Base-by-base conservation (phyloP, 352 stramenopile species). In the Halophytophthora polymorphica region DNA sequence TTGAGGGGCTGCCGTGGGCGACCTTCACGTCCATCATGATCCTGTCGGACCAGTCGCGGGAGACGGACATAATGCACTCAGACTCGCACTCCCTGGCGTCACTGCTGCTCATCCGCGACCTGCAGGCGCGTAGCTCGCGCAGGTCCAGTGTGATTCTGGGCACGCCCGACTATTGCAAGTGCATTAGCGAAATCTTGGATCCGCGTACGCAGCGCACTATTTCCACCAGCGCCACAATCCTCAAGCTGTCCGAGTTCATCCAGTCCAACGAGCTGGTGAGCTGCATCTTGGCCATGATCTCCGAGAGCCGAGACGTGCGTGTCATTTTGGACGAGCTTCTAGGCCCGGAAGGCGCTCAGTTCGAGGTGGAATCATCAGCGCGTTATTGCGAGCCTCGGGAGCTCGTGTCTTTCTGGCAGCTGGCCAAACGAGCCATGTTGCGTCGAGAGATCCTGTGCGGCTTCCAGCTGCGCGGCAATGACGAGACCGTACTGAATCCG, bases 181-280 rank as follows among this genome's bases (percentile, higher is more conserved):
- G 78, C 41, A 93, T 95, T 43, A 88, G 74, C 41, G 87, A 95
- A 51, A 92, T 95, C 46, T 58, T 96, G 8, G 85, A 96, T 38
- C 83, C 82, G n/a, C 63, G 85, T 2, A 96, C 86, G 22, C 85
- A 93, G 53, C 77, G 77, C 11, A 88, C 88, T 2, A 92, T 95
- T 33, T 81, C 79, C 2, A 87, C 69, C 6, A 90, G 78, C 48
- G 56, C 59, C 19, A 87, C 73, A 0, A 91, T 95, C 18, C 59
- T 88, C n/a, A 66, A 68, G 23, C 68, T 89, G 3, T 92, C 79
- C 1, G 83, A 93, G 19, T 96, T 95, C 50, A 90, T 96, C 41
- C 84, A 94, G 65, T 95, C 85, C 14, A 96, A 95, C 43, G 78
- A 95, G 44, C 68, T 95, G 11, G 71, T 95, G n/a, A 86, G 70